Conservation (phyloP, 331 rosid genomes). For the Phaseolus coccineus region DNA sequence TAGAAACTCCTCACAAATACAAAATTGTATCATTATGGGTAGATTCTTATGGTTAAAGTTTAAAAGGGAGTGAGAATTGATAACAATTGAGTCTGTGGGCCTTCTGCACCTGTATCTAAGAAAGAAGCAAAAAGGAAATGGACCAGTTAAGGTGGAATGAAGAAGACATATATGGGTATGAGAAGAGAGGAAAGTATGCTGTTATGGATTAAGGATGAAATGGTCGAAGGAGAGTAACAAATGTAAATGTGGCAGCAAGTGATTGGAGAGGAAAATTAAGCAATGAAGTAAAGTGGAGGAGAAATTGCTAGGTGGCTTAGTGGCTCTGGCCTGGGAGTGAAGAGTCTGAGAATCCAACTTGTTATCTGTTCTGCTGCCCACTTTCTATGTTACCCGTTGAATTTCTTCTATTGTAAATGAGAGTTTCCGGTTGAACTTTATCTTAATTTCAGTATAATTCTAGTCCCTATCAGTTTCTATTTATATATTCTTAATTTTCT, state of each 20-base stretch:
- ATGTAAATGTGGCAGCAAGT: background rate
- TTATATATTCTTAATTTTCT: slow-evolving; percentile 18
- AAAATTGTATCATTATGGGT: background rate
- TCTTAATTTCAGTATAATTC: background rate
- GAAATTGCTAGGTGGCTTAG: background rate
- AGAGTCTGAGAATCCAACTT: background rate
- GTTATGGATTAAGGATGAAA: background rate
- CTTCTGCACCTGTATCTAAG: background rate
- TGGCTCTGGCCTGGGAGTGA: background rate
- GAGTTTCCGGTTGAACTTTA: background rate
- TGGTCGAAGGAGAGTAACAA: background rate
- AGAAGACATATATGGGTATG: background rate
- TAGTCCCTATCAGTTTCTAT: background rate
- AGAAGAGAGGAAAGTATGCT: background rate
- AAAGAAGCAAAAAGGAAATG: background rate
- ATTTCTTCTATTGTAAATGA: background rate
- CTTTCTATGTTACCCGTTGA: background rate
- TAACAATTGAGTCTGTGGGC: background rate
- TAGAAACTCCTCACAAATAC: background rate
- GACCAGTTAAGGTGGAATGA: background rate
- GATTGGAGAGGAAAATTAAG: background rate
- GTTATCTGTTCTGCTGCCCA: background rate
- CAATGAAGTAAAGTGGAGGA: background rate
- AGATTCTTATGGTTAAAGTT: background rate
- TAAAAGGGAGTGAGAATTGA: background rate